phyloP scores from a whole-genome alignment of 371 early-diverging fungal genomes.

The Funneliformis caledonium region DNA sequence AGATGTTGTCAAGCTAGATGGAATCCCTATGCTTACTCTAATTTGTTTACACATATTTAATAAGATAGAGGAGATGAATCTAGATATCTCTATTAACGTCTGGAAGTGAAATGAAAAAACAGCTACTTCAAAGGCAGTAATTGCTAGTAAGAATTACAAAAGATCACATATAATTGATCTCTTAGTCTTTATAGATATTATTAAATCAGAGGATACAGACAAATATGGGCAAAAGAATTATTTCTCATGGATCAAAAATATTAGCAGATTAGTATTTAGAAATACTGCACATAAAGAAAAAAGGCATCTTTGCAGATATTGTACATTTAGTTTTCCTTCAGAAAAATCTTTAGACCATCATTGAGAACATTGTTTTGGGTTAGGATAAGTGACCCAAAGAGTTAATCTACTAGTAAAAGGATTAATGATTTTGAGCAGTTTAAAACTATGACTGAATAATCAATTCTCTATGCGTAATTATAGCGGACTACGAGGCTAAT shows the following conservation, averaged over 20 bases:
- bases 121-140: background rate
- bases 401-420: background rate
- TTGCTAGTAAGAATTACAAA: conserved; percentile 10
- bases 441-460: background rate
- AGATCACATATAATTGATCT: conserved; percentile 10
- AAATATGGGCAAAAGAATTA: background rate
- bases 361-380: background rate
- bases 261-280: background rate
- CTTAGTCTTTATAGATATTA: conserved; percentile 18
- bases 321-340: background rate
- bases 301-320: background rate
- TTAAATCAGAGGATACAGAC: background rate
- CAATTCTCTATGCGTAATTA: conserved; percentile 1
- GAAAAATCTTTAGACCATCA: background rate
- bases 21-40: no score
- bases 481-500: background rate
- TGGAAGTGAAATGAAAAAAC: conserved; percentile 27
- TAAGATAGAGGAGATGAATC: conserved; percentile 1
- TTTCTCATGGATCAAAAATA: background rate
- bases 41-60: background rate
- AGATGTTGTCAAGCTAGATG: no score
- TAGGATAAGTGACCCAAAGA: background rate
- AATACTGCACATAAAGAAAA: background rate
- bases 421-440: background rate
- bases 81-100: conserved; percentile 27